Percentiles rank a stretch among this genome's conserved stretches.
Conservation (phyloP, 2,329 filamentous ascomycete genomes). For the Trichoderma sp. region DNA sequence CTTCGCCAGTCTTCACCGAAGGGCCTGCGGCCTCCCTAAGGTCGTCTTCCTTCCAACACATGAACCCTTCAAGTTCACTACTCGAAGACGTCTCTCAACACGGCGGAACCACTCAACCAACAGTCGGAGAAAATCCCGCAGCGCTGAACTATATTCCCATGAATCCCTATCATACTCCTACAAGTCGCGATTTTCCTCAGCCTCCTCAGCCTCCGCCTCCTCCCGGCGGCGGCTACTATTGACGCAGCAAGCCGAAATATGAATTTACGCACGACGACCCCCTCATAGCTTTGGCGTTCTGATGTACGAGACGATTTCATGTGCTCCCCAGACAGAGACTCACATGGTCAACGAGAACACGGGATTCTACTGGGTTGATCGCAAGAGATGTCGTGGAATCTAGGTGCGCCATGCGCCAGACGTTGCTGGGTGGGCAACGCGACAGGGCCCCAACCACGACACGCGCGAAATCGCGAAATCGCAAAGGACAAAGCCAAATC, state of each 20-base stretch:
- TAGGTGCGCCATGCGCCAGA: not conserved
- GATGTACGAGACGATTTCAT: not conserved
- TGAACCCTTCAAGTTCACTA: constrained; percentile 4
- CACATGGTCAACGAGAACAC: not conserved
- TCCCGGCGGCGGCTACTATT: constrained; percentile 5
- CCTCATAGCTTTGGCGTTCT: not conserved
- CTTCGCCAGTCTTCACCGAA: constrained; percentile 14
- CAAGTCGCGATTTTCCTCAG: constrained; percentile 6
- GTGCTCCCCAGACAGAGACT: not conserved
- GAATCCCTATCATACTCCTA: constrained; percentile 17
- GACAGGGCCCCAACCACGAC: not conserved
- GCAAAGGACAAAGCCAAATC: not conserved
- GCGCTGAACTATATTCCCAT: constrained; percentile 16
- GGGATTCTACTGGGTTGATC: not conserved
- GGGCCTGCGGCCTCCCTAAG: constrained; percentile 3
- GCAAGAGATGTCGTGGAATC: not conserved
- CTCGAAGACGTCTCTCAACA: constrained; percentile 15
- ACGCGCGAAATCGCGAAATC: not conserved
- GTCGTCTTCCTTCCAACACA: not conserved
- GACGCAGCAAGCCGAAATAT: not conserved
- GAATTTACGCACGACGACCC: not conserved
- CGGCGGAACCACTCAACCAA: constrained; percentile 5
- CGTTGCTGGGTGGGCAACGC: not conserved
- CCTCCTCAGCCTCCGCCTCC: not conserved
- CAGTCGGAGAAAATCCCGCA: constrained; percentile 3